phyloP scores from a whole-genome alignment of 495 filamentous ascomycete species.

The Haplographium delicatum region DNA sequence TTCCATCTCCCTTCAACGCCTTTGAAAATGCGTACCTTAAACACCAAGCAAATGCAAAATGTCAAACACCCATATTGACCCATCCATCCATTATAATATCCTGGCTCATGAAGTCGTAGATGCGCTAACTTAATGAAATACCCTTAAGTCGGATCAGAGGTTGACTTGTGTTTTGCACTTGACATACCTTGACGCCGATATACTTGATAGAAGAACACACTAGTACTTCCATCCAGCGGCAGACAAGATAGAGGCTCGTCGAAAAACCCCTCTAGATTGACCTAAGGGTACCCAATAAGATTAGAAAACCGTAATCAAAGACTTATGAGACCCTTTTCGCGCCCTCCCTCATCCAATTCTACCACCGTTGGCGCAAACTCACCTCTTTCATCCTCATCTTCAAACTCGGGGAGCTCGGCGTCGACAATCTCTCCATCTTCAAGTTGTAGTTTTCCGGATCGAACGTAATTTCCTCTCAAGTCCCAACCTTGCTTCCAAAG shows the following conservation, averaged over 20 bases:
- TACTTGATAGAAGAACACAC: constrained; percentile 12
- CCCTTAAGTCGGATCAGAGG: constrained; percentile 10
- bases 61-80: background rate
- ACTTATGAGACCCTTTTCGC: constrained; percentile 42
- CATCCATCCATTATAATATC: constrained; percentile 8
- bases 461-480: constrained; percentile 31
- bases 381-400: constrained; percentile 78
- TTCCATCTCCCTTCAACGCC: background rate
- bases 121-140: constrained; percentile 8
- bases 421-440: constrained; percentile 58
- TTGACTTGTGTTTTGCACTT: constrained; percentile 16
- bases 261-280: constrained; percentile 4
- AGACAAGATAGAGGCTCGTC: constrained; percentile 9
- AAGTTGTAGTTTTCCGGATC: constrained; percentile 48
- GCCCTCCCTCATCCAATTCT: constrained; percentile 51
- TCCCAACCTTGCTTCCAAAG: constrained; percentile 42
- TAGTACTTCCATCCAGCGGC: constrained; percentile 17
- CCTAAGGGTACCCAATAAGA: constrained; percentile 18
- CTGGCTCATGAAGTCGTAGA: constrained; percentile 11
- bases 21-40: background rate
- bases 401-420: constrained; percentile 66
- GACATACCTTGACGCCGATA: constrained; percentile 3
- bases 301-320: constrained; percentile 30
- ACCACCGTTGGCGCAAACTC: constrained; percentile 76
- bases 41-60: constrained; percentile 1